These are phyloP conservation scores for Aspergillus campestris DNA, from an alignment of 495 filamentous ascomycete species.

Conservation along the genomic window DNA sequence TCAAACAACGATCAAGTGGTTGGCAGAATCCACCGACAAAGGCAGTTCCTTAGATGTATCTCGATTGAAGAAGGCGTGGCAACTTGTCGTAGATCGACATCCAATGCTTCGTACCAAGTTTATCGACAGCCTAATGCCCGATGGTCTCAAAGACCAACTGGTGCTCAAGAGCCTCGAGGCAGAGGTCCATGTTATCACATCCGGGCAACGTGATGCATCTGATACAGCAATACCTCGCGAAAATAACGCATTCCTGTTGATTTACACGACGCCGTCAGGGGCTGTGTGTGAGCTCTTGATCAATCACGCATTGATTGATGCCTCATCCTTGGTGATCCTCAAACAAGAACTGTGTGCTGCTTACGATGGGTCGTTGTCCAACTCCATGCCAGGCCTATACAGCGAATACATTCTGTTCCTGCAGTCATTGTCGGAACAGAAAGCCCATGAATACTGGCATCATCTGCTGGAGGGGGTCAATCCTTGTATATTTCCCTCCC, in stretches of 20 bases:
- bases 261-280: background rate
- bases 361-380: too few species aligned
- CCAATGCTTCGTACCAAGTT: conserved; percentile 40
- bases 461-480: conserved; percentile 25
- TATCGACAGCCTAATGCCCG: conserved; percentile 17
- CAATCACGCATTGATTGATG: conserved; percentile 36
- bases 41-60: too few species aligned
- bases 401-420: conserved; percentile 39
- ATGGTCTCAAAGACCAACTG: background rate
- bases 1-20: conserved; percentile 8
- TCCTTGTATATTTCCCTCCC: conserved; percentile 34
- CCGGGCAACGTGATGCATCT: too few species aligned
- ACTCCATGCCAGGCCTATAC: too few species aligned
- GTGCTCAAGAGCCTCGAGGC: background rate
- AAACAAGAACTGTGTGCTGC: conserved; percentile 13
- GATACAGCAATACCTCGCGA: background rate
- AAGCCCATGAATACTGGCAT: conserved; percentile 34
- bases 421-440: conserved; percentile 12
- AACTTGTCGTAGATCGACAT: conserved; percentile 36
- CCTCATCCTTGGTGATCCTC: conserved; percentile 17
- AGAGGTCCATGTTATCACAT: too few species aligned
- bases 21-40: conserved; percentile 5
- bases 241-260: too few species aligned
- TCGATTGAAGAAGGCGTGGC: conserved; percentile 33
- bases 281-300: conserved; percentile 35